Conservation (phyloP, 306 rosid genomes). For the Senna tora region DNA sequence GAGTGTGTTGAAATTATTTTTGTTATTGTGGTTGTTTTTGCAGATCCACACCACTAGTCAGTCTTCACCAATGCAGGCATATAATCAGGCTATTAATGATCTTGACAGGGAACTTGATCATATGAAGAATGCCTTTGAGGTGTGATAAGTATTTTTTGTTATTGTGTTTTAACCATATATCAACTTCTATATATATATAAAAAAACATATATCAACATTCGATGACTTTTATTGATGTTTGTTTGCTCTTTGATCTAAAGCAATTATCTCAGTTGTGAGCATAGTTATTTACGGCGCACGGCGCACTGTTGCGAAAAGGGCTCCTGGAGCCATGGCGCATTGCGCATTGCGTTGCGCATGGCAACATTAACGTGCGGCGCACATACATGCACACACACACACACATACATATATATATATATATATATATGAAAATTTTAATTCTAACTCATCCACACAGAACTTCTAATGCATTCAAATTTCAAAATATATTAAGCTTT, state of each 20-base stretch:
- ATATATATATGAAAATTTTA: too few relatives aligned
- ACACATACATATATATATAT: too few relatives aligned
- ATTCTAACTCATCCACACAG: too few relatives aligned
- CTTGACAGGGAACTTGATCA: constrained; percentile 83
- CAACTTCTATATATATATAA: neutral
- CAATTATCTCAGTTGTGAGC: neutral
- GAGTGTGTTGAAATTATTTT: neutral
- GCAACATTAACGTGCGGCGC: too few relatives aligned
- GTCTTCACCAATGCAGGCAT: constrained; percentile 95
- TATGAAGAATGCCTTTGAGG: constrained; percentile 81
- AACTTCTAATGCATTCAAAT: too few relatives aligned
- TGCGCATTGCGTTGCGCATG: too few relatives aligned
- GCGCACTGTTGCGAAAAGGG: too few relatives aligned
- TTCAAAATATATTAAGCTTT: too few relatives aligned
- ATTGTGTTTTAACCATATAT: neutral
- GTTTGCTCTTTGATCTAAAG: constrained; percentile 11
- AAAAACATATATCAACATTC: neutral
- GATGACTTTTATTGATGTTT: neutral
- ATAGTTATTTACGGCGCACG: too few relatives aligned
- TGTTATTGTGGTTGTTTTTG: constrained; percentile 27
- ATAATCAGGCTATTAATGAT: constrained; percentile 92
- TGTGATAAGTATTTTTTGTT: constrained; percentile 31
- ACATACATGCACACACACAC: too few relatives aligned
- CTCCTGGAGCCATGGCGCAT: too few relatives aligned
- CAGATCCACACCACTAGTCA: constrained; percentile 94